Percentiles rank a stretch among this genome's conserved stretches.
Conservation (phyloP, 1,284 basidiomycete species). For the Takashimella tepidaria region DNA sequence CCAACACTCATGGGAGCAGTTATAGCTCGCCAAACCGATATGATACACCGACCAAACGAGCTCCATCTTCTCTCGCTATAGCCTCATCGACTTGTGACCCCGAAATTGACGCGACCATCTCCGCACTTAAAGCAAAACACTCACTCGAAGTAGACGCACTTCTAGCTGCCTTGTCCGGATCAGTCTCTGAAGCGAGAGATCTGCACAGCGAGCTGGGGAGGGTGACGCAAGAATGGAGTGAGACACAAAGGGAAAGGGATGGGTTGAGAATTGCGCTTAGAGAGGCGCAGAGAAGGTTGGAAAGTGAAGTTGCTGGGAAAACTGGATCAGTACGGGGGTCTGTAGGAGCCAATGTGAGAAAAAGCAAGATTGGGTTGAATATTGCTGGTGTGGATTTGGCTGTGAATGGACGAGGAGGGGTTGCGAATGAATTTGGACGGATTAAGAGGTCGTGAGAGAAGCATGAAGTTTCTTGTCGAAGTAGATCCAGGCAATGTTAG, state of each 20-base stretch:
- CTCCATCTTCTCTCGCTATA: not conserved
- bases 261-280: not conserved
- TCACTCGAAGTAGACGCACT: not conserved
- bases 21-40: not conserved
- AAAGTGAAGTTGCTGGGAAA: not conserved
- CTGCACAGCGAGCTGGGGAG: not conserved
- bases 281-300: not conserved
- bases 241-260: not conserved
- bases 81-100: too few species aligned
- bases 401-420: not conserved
- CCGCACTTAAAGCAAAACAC: not conserved
- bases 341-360: too few species aligned
- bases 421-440: not conserved
- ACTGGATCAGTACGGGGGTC: too few species aligned
- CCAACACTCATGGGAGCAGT: not conserved
- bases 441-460: not conserved
- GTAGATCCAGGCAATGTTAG: too few species aligned
- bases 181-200: not conserved
- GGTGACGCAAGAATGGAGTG: not conserved
- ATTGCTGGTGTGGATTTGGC: not conserved
- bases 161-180: not conserved
- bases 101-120: not conserved
- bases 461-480: too few species aligned
- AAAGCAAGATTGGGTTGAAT: not conserved
- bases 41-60: not conserved